A percentile compares a stretch with the other conserved stretches of the same genome.
phyloP scores from a whole-genome alignment of 495 filamentous ascomycete species.

The Aspergillus sclerotioniger region DNA sequence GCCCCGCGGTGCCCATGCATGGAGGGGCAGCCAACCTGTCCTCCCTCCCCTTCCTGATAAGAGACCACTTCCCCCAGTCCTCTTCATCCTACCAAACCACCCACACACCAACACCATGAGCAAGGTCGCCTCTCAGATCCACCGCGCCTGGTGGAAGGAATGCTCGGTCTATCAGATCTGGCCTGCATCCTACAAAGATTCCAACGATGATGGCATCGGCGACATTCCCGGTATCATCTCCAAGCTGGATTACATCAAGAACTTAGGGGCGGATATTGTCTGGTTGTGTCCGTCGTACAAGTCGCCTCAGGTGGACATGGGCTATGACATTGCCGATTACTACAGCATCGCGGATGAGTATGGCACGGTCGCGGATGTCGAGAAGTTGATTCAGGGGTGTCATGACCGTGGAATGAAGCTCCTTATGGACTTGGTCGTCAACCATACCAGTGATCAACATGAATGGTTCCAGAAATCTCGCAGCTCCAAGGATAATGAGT shows the following conservation, averaged over 20 bases:
- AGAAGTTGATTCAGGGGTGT: slow-evolving; percentile 56
- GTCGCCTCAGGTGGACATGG: slow-evolving; percentile 61
- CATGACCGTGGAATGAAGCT: slow-evolving; percentile 63
- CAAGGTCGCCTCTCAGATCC: slow-evolving; percentile 32
- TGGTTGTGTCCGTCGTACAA: slow-evolving; percentile 71
- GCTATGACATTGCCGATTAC: slow-evolving; percentile 70
- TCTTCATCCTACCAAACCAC: neutral
- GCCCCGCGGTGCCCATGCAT: slow-evolving; percentile 9
- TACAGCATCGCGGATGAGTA: slow-evolving; percentile 59
- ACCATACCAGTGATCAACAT: slow-evolving; percentile 78
- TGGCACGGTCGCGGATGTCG: slow-evolving; percentile 62
- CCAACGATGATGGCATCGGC: slow-evolving; percentile 65
- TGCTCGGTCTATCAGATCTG: slow-evolving; percentile 67
- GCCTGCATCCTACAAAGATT: slow-evolving; percentile 64
- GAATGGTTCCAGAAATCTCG: slow-evolving; percentile 71
- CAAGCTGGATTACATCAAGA: slow-evolving; percentile 62
- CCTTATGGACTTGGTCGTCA: slow-evolving; percentile 72
- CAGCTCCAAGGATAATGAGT: slow-evolving; percentile 55
- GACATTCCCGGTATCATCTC: slow-evolving; percentile 66
- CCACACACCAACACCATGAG: slow-evolving; percentile 19
- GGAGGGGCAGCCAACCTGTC: neutral
- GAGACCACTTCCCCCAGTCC: neutral
- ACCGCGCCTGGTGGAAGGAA: slow-evolving; percentile 56
- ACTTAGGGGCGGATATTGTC: slow-evolving; percentile 62
- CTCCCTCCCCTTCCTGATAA: neutral